phyloP scores from a whole-genome alignment of 2,329 filamentous ascomycete genomes.

The Shiraia sp. region DNA sequence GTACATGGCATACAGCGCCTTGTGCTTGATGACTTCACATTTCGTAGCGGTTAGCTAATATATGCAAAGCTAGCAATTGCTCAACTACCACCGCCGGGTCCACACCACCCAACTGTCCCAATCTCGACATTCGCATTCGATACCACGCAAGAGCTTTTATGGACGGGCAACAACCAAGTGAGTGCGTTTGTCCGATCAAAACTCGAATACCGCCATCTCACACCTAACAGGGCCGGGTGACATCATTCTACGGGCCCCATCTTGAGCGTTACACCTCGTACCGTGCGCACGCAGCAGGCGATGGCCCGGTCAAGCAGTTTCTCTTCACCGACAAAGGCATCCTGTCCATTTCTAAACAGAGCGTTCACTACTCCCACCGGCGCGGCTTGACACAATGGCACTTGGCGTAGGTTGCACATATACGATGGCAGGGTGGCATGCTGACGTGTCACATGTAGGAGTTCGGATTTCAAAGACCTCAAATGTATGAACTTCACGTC shows the following conservation, averaged over 20 bases:
- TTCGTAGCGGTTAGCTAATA: constrained; percentile 12
- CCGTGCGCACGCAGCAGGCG: constrained; percentile 71
- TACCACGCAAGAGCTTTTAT: constrained; percentile 83
- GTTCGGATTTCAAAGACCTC: constrained; percentile 80
- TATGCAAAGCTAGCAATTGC: constrained; percentile 73
- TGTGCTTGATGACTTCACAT: not conserved
- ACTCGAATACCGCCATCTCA: constrained; percentile 10
- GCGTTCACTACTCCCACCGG: constrained; percentile 85
- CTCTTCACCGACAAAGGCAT: constrained; percentile 91
- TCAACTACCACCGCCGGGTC: constrained; percentile 75
- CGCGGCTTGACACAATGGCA: constrained; percentile 89
- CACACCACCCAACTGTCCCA: constrained; percentile 67
- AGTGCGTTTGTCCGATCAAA: constrained; percentile 38
- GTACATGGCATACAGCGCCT: not conserved
- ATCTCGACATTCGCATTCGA: constrained; percentile 88
- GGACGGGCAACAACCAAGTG: constrained; percentile 91
- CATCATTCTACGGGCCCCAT: constrained; percentile 84
- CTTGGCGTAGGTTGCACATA: constrained; percentile 62
- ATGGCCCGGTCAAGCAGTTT: constrained; percentile 83
- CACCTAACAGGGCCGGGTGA: constrained; percentile 72
- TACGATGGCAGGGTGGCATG: constrained; percentile 1
- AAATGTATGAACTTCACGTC: constrained; percentile 95
- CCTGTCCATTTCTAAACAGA: constrained; percentile 78
- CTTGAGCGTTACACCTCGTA: constrained; percentile 90
- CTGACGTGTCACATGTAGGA: constrained; percentile 50